Evolutionary conservation across 108 stramenopile genomes (phyloP), one percentile per base, ranked within the genome.

Genomic region (Discostella pseudostelligera): DNA sequence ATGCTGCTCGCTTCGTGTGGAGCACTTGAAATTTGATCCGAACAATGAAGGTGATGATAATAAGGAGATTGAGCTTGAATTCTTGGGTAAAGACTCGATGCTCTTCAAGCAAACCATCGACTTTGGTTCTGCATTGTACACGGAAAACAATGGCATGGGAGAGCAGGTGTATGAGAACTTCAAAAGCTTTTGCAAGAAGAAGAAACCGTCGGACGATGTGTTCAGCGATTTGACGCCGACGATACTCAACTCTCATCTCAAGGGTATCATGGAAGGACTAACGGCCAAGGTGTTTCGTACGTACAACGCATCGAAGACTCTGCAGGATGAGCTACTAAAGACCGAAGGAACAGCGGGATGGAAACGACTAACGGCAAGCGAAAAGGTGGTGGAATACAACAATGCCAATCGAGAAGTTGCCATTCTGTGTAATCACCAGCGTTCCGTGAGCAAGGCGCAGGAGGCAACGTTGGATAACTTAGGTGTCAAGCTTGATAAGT

Each of bases 201-300:
- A 99, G 89, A 89, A 91, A 53, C 47, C 60, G 37, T 69, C 78
- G 14, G 94, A 96, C 46, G 94, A 99, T 63, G 93, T 99, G 1
- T 99, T 99, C 77, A 97, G 97, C 61, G 67, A 79, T 53, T 90
- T 99, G 65, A 94, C 89, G 43, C 97, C 97, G 1, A 83, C 88
- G 13, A 70, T 86, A 62, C 81, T 98, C 56, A 98, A 98, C 83
- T 76, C 78, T 21, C 96, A 98, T 63, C 82, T 98, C 59, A 95
- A 97, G 64, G 76, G 79, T 8, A 89, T 98, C 58, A 99, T 99
- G 99, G 95, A 96, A 14, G 99, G 99, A 1, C 82, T 99, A 8
- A 87, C 96, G n/a, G 99, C 99, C 58, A 99, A 99, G 70, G 99
- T 99, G 0, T 99, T 99, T 77, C 97, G 99, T 94, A 99, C 99